Base-by-base conservation (phyloP, 352 stramenopile genomes). In the Phytophthora cactorum region DNA sequence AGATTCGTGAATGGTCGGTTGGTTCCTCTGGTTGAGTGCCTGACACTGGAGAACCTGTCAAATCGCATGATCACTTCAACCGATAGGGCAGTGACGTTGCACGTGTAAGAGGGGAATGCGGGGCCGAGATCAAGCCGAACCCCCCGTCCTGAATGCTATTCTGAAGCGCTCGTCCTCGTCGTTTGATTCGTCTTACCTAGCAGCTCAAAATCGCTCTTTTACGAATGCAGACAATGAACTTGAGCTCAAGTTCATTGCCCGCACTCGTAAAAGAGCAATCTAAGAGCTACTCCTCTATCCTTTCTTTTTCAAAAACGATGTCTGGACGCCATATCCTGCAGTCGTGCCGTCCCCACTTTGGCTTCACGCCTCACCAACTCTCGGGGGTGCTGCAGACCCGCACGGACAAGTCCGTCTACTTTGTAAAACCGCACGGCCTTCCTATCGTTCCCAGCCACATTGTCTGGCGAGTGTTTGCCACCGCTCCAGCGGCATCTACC, bases 311-410 rank as follows among this genome's bases (percentile, higher is more conserved):
- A 6, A 51, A 38, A 6, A 70, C 59, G 54, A 64, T 70, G 60
- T 59, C 41, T 46, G 55, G 61, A 39, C 62, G 55, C 5, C 55
- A 60, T 17, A 31, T 70, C 2, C 36, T 75, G 22, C 54, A 41
- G 34, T 66, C 60, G 8, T 50, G 44, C 10, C 44, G 44, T 50
- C 44, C 44, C 0, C 51, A 70, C 28, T 61, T 75, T 5, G 67
- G 67, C 7, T 75, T 75, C 34, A 56, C 56, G 10, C 67, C 67
- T 34, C 67, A 75, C 22, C 67, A 75, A 52, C 51, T 74, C 9
- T 67, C 67, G 1, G 67, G 31, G 0, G 36, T 70, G n/a, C 11
- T 49, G 4, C 67, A 74, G 36, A 6, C 54, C 32, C 52, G 27
- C 47, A 70, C 50, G 27, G 67, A 74, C 43, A 70, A 55, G n/a